These are phyloP conservation scores for Filosporella fistucella DNA, from an alignment of 495 filamentous ascomycete species.

Conservation along the genomic window DNA sequence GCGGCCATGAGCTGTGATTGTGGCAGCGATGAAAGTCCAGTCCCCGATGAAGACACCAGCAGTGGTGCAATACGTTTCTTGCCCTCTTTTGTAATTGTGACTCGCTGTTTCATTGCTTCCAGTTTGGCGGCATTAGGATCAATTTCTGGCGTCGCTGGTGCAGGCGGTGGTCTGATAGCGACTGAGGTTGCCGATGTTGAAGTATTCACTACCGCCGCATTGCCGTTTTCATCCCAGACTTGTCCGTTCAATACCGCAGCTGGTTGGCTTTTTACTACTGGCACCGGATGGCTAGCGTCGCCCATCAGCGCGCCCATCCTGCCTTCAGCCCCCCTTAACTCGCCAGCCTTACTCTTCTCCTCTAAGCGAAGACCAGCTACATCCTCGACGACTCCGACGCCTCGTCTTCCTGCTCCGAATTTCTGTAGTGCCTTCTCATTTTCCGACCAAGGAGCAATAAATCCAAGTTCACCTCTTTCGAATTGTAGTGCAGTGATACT, in stretches of 20 bases:
- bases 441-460: conserved; percentile 69
- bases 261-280: no score
- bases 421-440: conserved; percentile 91
- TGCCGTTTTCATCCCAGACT: no score
- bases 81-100: conserved; percentile 93
- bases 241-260: conserved; percentile 20
- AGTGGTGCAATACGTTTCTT: conserved; percentile 93
- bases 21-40: conserved; percentile 80
- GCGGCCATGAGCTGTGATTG: conserved; percentile 78
- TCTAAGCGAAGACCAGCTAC: conserved; percentile 82
- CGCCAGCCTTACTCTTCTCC: conserved; percentile 85
- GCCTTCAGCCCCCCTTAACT: conserved; percentile 82
- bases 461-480: conserved; percentile 69
- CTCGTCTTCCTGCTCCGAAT: conserved; percentile 80
- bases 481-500: conserved; percentile 74
- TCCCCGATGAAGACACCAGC: conserved; percentile 80
- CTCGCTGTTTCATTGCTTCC: conserved; percentile 78
- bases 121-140: conserved; percentile 62
- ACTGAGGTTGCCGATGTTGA: conserved; percentile 10
- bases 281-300: conserved; percentile 42
- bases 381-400: conserved; percentile 84
- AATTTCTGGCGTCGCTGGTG: conserved; percentile 13
- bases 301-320: conserved; percentile 98
- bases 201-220: conserved; percentile 13
- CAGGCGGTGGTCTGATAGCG: conserved; percentile 15